phyloP scores from a whole-genome alignment of 2,329 filamentous ascomycete species.

The Geosmithia putterillii region DNA sequence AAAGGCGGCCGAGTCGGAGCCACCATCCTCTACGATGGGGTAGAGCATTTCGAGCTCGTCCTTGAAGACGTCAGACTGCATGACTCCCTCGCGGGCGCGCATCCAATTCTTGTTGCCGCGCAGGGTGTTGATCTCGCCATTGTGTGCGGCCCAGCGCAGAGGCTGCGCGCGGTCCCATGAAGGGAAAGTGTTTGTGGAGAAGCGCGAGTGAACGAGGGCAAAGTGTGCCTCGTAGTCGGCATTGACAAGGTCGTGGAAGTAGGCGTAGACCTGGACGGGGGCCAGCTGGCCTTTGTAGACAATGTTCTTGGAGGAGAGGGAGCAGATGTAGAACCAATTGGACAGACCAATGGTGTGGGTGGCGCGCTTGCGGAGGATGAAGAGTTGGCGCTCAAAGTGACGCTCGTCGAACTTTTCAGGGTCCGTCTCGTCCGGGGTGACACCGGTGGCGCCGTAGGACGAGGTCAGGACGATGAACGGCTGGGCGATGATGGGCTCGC shows the following conservation, averaged over 20 bases:
- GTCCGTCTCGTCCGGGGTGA: slow-evolving; percentile 67
- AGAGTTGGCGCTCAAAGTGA: slow-evolving; percentile 85
- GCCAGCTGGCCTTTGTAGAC: slow-evolving; percentile 97
- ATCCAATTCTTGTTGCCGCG: slow-evolving; percentile 99
- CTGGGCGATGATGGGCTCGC: slow-evolving; percentile 90
- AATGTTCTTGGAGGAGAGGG: slow-evolving; percentile 94
- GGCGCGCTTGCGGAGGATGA: slow-evolving; percentile 85
- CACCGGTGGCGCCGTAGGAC: slow-evolving; percentile 72
- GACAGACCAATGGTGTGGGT: slow-evolving; percentile 90
- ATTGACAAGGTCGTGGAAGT: slow-evolving; percentile 93
- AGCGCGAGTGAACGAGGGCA: slow-evolving; percentile 90
- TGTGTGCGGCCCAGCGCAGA: slow-evolving; percentile 92
- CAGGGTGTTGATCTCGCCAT: slow-evolving; percentile 96
- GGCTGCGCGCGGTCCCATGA: slow-evolving; percentile 98
- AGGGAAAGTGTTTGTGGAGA: slow-evolving; percentile 96
- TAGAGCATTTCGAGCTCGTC: slow-evolving; percentile 86
- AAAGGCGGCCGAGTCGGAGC: slow-evolving; percentile 92
- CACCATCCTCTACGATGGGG: slow-evolving; percentile 91
- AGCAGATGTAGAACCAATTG: slow-evolving; percentile 99
- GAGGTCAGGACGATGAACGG: slow-evolving; percentile 85
- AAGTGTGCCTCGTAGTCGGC: slow-evolving; percentile 97
- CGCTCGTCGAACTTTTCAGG: slow-evolving; percentile 70
- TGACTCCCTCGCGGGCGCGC: slow-evolving; percentile 88
- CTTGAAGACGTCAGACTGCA: slow-evolving; percentile 85
- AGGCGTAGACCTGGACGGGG: slow-evolving; percentile 91